Evolutionary conservation across 805 yeast species (phyloP), one percentile per base, ranked within the genome.

Genomic region (Myxozyma lipomycoides): DNA sequence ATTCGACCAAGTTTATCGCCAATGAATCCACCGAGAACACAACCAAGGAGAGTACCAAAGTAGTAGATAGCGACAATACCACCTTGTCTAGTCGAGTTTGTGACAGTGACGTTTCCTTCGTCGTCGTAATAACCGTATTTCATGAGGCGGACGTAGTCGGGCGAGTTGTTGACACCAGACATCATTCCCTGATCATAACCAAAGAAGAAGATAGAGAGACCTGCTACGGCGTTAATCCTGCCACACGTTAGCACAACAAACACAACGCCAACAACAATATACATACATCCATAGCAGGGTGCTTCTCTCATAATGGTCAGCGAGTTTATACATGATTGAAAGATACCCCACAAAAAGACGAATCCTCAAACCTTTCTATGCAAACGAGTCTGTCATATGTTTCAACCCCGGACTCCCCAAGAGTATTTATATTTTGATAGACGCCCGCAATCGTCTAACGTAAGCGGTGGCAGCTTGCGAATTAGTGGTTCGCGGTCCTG

Each of bases 1-100:
- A 81, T 75, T 72, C 89, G 78, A 48, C 88, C 88, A 37, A 69
- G 61, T 38, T 49, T 67, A 52, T 80, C 84, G 64, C 85, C 86
- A 50, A 71, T 65, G 58, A 35, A 47, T n/a, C 58, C 58, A 12
- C 49, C 56, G 18, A 45, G 37, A n/a, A 51, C 15, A 34, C 50
- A 39, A 10, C 58, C 58, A 32, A 46, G 37, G 26, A 63, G 47
- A 28, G 69, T 63, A 19, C 72, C 71, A 46, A 67, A 58, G 51
- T 67, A 65, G 41, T 65, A 63, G 45, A 67, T 62, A 12, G 70
- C 64, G 25, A 67, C 69, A 42, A 67, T 67, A 10, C 68, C 68
- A 28, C 69, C 70, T 45, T 57, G 60, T 38, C 59, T 54, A 39
- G 65, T 60, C 7, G 66, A 56, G 49, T 60, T 50, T 34, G 59